Evolutionary conservation across 768 basidiomycete genomes (phyloP).

Genomic region (Leucocoprinus leucothites): DNA sequence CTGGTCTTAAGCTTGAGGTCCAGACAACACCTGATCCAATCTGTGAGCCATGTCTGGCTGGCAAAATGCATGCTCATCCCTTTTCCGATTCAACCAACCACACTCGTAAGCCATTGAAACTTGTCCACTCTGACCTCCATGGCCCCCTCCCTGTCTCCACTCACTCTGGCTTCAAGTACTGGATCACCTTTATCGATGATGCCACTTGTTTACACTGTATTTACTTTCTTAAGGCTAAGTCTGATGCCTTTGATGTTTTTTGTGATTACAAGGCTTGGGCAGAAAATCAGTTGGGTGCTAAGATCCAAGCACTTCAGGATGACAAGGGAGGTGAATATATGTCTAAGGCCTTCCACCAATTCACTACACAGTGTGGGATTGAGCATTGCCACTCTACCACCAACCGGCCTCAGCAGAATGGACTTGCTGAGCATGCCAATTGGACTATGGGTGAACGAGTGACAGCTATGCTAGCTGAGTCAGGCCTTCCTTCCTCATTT

Average conservation of each 20-base stretch:
- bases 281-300: constrained; percentile 24
- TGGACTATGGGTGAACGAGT: constrained; percentile 29
- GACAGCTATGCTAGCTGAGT: constrained; percentile 24
- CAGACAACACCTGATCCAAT: no score
- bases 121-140: constrained; percentile 23
- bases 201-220: constrained; percentile 16
- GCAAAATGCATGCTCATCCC: no score
- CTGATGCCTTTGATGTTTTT: constrained; percentile 22
- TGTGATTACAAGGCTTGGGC: constrained; percentile 31
- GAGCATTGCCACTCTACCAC: constrained; percentile 23
- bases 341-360: constrained; percentile 25
- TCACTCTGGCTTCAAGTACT: constrained; percentile 22
- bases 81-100: no score
- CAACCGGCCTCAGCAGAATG: constrained; percentile 38
- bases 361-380: background rate
- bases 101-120: no score
- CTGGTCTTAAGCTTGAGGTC: no score
- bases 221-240: constrained; percentile 22
- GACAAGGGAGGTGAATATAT: constrained; percentile 38
- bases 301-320: constrained; percentile 23
- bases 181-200: constrained; percentile 28
- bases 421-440: constrained; percentile 38
- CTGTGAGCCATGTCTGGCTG: no score
- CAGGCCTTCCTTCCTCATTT: constrained; percentile 8
- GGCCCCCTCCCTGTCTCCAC: constrained; percentile 23